Base-by-base conservation (phyloP, 495 filamentous ascomycete genomes). In the Podospora tetraspora region DNA sequence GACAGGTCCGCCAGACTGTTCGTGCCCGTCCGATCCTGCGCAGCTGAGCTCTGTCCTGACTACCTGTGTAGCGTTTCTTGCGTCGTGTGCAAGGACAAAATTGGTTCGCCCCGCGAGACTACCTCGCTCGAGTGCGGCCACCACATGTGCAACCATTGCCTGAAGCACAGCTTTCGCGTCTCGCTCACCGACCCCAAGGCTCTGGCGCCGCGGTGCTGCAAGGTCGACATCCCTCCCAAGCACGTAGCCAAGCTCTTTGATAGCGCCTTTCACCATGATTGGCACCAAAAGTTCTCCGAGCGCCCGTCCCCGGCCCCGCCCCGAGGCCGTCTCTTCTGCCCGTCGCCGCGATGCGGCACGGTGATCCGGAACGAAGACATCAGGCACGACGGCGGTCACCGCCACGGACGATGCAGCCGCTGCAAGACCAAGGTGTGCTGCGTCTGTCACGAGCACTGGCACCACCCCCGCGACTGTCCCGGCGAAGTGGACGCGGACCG, bases 181-280 rank as follows among this genome's bases (percentile, higher is more conserved):
- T 93, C 91, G 22, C 79, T 92, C 67, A 88, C 83, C 43, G 90
- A 94, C 74, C 90, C 91, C 1, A 84, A 86, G 32, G 87, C 89
- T 72, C 94, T 94, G 90, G 91, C 92, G 10, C 92, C 92, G 0
- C 85, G 80, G 70, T 96, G 92, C 72, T 96, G 92, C 76, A 89
- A 85, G 3, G 65, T 83, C 23, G 86, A 91, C 70, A 93, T 96
- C 68, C 87, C 92, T 1, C 77, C 91, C 21, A 87, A 88, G 69
- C 84, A 91, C 71, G 92, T 93, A n/a, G 89, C 91, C 24, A 82
- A 82, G 30, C 78, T 94, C 66, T 92, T 94, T 76, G 86, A 88
- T 70, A 72, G 81, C 68, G 81, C 85, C 65, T 94, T 93, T 79
- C 93, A 94, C 79, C 84, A 77, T 68, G 82, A 80, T 3, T 96